A percentile compares a stretch with the other conserved stretches of the same genome.
phyloP scores from a whole-genome alignment of 305 asterid genomes.

The Solanum hybrid region DNA sequence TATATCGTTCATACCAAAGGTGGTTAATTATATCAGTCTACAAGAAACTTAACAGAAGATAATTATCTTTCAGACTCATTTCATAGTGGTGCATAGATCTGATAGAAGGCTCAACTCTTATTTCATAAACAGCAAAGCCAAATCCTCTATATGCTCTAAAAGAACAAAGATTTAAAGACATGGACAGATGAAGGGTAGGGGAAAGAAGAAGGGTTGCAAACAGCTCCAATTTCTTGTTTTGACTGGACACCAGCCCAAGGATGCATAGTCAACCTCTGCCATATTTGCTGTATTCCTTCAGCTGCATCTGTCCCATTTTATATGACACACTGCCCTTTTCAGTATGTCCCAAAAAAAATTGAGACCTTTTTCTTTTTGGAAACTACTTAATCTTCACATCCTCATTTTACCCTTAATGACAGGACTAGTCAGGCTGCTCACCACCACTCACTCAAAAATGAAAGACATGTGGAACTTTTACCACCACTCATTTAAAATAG shows the following conservation, averaged over 20 bases:
- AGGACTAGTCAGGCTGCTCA: background rate
- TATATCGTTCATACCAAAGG: background rate
- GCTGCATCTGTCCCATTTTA: background rate
- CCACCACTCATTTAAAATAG: background rate
- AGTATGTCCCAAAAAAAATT: background rate
- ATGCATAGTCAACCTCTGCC: background rate
- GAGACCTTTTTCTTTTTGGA: background rate
- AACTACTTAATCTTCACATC: background rate
- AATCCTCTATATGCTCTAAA: background rate
- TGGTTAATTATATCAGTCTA: background rate
- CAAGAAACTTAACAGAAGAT: background rate
- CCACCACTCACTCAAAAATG: background rate
- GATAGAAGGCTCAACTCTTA: background rate
- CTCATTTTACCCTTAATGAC: background rate
- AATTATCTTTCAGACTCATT: background rate
- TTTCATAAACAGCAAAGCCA: background rate
- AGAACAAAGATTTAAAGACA: background rate
- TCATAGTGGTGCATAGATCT: background rate
- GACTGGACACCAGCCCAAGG: background rate
- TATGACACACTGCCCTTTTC: background rate
- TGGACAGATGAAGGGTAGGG: background rate
- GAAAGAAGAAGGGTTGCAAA: background rate
- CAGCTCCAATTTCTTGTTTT: background rate
- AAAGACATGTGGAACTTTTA: background rate
- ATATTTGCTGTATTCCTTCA: background rate